These are phyloP conservation scores for Passiflora organensis DNA, from an alignment of 345 rosid genomes.

Conservation along the genomic window DNA sequence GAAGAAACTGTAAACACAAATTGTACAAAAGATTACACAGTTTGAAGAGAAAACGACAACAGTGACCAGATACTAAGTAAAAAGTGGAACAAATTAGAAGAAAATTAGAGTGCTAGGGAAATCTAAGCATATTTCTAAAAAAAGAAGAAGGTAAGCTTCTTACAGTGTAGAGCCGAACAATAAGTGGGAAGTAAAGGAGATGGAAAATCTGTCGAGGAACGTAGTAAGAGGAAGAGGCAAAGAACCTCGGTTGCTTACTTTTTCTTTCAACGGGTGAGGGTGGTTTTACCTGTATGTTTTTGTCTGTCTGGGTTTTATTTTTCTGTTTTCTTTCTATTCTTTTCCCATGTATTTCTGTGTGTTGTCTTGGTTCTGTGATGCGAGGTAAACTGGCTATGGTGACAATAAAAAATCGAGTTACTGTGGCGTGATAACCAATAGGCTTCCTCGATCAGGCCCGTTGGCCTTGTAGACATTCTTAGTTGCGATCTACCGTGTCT, in stretches of 20 bases:
- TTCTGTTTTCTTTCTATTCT: neutral
- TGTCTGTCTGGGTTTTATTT: slow-evolving; percentile 7
- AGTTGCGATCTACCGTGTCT: no score
- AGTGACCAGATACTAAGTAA: neutral
- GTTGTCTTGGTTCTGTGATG: neutral
- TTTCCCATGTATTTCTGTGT: neutral
- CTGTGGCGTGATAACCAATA: neutral
- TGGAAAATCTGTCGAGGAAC: slow-evolving; percentile 18
- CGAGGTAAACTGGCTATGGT: neutral
- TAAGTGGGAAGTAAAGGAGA: slow-evolving; percentile 5
- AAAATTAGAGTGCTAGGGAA: slow-evolving; percentile 2
- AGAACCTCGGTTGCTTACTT: slow-evolving; percentile 21
- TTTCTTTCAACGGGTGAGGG: neutral
- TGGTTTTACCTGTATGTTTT: slow-evolving; percentile 15
- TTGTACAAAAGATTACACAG: slow-evolving; percentile 2
- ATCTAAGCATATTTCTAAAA: no score
- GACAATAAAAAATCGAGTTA: neutral
- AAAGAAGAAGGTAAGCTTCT: no score
- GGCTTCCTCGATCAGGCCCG: neutral
- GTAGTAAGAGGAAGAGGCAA: slow-evolving; percentile 13
- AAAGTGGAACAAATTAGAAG: neutral
- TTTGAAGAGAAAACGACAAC: slow-evolving; percentile 1
- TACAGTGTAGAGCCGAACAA: slow-evolving; percentile 18
- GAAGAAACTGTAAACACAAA: slow-evolving; percentile 6
- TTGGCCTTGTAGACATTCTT: neutral